Percentiles rank a stretch among this genome's conserved stretches.
Evolutionary conservation across 257 asterid genomes (phyloP).

Genomic region (Hygrophila difformis): DNA sequence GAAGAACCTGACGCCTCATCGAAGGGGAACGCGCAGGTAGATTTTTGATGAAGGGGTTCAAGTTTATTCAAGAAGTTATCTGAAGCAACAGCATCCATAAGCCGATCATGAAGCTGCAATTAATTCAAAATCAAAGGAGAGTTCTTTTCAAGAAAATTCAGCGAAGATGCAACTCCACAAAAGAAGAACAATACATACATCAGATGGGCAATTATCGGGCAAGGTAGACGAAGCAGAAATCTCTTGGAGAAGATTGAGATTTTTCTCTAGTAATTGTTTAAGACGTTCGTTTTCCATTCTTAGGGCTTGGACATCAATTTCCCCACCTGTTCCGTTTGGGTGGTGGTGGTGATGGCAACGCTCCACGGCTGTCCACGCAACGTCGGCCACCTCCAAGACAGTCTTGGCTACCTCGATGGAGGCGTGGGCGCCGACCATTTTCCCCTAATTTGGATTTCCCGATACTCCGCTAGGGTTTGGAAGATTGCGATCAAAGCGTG

Average conservation of each 20-base stretch:
- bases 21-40: slow-evolving; percentile 47
- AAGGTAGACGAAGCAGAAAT: slow-evolving; percentile 45
- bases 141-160: too few species aligned
- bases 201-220: slow-evolving; percentile 52
- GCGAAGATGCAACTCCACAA: too few species aligned
- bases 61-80: slow-evolving; percentile 52
- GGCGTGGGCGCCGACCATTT: slow-evolving; percentile 32
- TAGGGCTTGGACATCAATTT: slow-evolving; percentile 33
- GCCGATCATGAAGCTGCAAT: slow-evolving; percentile 65
- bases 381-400: slow-evolving; percentile 84
- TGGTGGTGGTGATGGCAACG: slow-evolving; percentile 44
- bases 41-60: slow-evolving; percentile 33
- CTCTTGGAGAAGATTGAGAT: slow-evolving; percentile 52
- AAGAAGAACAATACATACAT: slow-evolving; percentile 40
- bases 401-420: slow-evolving; percentile 78
- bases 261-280: slow-evolving; percentile 56
- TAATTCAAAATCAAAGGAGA: neutral
- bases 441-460: too few species aligned
- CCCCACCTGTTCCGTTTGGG: slow-evolving; percentile 22
- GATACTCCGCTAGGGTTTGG: too few species aligned
- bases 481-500: too few species aligned
- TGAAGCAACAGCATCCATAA: slow-evolving; percentile 48
- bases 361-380: slow-evolving; percentile 79
- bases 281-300: slow-evolving; percentile 73
- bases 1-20: slow-evolving; percentile 59